Evolutionary conservation across 371 early-diverging fungal species (phyloP).

Genomic region (Saksenaea vasiformis): DNA sequence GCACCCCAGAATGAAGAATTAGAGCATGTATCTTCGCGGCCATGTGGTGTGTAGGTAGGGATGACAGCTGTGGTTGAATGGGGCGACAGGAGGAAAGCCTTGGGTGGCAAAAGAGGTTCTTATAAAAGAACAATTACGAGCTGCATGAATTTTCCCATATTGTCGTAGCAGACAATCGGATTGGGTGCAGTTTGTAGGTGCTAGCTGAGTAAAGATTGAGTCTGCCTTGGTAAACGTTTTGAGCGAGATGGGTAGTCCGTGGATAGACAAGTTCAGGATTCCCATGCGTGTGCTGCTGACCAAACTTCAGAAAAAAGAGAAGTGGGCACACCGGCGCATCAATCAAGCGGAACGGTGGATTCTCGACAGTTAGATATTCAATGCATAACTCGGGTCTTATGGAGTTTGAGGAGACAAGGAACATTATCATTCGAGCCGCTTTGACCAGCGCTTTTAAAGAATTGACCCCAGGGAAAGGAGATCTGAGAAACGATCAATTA

Average conservation of each 20-base stretch:
- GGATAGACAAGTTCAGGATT: neutral
- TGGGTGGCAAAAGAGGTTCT: neutral
- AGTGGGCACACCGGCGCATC: too few species aligned
- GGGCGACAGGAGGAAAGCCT: neutral
- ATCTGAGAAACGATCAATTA: too few species aligned
- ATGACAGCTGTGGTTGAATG: neutral
- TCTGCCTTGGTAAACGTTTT: neutral
- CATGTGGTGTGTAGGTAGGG: neutral
- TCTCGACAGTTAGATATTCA: too few species aligned
- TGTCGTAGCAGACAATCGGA: neutral
- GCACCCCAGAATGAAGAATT: neutral
- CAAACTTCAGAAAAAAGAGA: neutral
- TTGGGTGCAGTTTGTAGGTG: neutral
- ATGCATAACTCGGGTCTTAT: too few species aligned
- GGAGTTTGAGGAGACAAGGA: too few species aligned
- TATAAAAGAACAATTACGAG: neutral
- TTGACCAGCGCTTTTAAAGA: too few species aligned
- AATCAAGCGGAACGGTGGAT: too few species aligned
- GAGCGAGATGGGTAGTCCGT: neutral
- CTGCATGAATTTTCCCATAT: neutral
- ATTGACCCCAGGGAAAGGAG: too few species aligned
- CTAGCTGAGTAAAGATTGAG: neutral
- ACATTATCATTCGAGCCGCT: too few species aligned
- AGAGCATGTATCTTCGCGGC: neutral
- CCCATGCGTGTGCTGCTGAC: neutral